These are phyloP conservation scores for Arthrobotrys sphaeroides DNA, from an alignment of 2,329 filamentous ascomycete species.

Conservation along the genomic window DNA sequence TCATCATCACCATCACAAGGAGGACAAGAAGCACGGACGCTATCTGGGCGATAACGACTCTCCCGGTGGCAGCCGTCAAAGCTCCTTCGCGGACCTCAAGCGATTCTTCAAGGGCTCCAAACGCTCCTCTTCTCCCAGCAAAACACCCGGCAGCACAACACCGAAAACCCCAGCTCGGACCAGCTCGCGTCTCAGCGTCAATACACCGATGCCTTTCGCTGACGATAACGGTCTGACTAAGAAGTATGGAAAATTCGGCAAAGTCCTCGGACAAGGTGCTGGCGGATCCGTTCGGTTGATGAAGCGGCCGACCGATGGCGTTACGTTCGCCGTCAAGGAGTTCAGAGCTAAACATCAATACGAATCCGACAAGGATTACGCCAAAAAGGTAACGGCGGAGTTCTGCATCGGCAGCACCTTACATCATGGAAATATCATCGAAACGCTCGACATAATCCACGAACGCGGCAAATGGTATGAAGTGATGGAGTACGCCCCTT, in stretches of 20 bases:
- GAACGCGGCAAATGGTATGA: constrained; percentile 96
- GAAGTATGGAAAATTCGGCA: constrained; percentile 95
- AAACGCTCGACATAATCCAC: constrained; percentile 94
- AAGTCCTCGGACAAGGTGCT: constrained; percentile 90
- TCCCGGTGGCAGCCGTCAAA: constrained; percentile 67
- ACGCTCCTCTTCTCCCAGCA: constrained; percentile 68
- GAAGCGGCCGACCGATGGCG: constrained; percentile 90
- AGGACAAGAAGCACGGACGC: constrained; percentile 66
- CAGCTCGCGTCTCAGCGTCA: constrained; percentile 62
- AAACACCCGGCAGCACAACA: constrained; percentile 65
- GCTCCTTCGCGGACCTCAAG: constrained; percentile 93
- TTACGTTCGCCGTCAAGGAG: constrained; percentile 97
- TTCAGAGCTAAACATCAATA: constrained; percentile 91
- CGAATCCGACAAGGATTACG: constrained; percentile 93
- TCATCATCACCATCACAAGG: constrained; percentile 57
- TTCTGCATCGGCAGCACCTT: constrained; percentile 97
- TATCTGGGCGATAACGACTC: constrained; percentile 64
- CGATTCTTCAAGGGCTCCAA: constrained; percentile 90
- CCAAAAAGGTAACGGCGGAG: constrained; percentile 97
- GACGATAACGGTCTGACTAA: constrained; percentile 90
- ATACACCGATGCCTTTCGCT: constrained; percentile 78
- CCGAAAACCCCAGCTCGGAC: constrained; percentile 66
- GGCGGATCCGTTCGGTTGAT: constrained; percentile 93
- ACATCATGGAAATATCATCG: constrained; percentile 97
- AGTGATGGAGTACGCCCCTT: constrained; percentile 98